Evolutionary conservation across 768 basidiomycete genomes (phyloP), one percentile per base, ranked within the genome.

Genomic region (Mycena sanguinolenta): DNA sequence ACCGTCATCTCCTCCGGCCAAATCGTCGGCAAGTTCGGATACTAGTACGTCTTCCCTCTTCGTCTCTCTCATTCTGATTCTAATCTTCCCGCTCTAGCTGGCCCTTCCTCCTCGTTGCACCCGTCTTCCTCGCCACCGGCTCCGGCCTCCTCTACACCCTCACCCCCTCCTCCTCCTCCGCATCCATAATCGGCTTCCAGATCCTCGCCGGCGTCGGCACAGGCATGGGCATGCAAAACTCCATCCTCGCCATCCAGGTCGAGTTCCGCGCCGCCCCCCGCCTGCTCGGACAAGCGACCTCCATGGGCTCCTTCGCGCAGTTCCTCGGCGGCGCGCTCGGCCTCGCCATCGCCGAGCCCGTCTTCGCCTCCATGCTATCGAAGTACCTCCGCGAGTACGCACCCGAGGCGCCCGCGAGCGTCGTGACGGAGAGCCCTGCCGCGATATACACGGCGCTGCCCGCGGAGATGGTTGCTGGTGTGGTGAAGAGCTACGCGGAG

Each of bases 181-280:
- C 59, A 4, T 21, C 5, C 2, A 30, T 71, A 28, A 53, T 67
- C 60, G 70, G 70, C n/a, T 72, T 74, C 54, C 73, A 74, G 38
- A 74, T 72, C 57, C 57, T 74, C 52, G 64, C 58, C 17, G 74
- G 69, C n/a, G n/a, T 73, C 30, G 73, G 73, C 59, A 70, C 63
- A 3, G 75, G 75, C 17, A 52, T 74, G 57, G 69, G 68, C 49
- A 70, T 74, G 71, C 73, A 76, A 38, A 76, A 76, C 62, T 27
- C 66, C 3, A n/a, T 76, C 36, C 34, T 76, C 32, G 75, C 75
- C 21, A 70, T 74, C 3, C 73, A 75, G 58, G 72, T 69, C 58
- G 73, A 74, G 55, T 74, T 73, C 63, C 28, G 34, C 27, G 32
- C 44, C 38, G 6, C 21, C 42, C 67, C 67, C 3, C 34, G 25